Base-by-base conservation (phyloP, 768 basidiomycete species). In the Phanerochaete sordida region DNA sequence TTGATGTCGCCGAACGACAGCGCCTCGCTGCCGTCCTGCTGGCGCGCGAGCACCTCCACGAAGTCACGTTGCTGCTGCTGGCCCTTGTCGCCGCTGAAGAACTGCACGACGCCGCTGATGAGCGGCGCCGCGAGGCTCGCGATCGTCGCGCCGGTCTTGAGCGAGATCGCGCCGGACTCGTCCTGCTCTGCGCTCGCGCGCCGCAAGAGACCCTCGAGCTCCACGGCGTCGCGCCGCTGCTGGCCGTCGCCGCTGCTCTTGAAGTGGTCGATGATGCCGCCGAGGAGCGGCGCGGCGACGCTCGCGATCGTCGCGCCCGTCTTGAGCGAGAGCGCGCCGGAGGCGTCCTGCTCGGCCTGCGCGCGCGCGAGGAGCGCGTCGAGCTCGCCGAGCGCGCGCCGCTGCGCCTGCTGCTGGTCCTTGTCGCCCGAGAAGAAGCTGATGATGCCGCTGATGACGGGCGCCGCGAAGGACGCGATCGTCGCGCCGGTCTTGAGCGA, bases 51-150 rank as follows among this genome's bases (percentile, higher is more conserved):
- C 11, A 59, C 39, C 24, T 52, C 51, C 37, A 51, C 58, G 23
- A 59, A 48, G 47, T 59, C 48, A 21, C 58, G 58, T 3, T 31
- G 30, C 58, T 59, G 58, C 19, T n/a, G 44, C 50, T 59, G 58
- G 16, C 19, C 15, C 15, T 44, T 39, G 23, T 48, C 49, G 49
- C 28, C 50, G 49, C 26, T 50, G 35, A 52, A 59, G 48, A 51
- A 48, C 13, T 48, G n/a, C 19, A 58, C 23, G 35, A 58, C 48
- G 8, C 47, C 57, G 48, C 47, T 35, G 46, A 50, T 30, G 8
- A 50, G 12, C 12, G 28, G 49, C 12, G 49, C 49, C 13, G 49
- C 49, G 49, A 50, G 27, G 16, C 15, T 9, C 49, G 49, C 28
- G 24, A 50, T 50, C 26, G 49, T 23, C 21, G 46, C 46, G 46